These are phyloP conservation scores for Ascochyta fabae DNA, from an alignment of 2,329 filamentous ascomycete species.

Conservation along the genomic window DNA sequence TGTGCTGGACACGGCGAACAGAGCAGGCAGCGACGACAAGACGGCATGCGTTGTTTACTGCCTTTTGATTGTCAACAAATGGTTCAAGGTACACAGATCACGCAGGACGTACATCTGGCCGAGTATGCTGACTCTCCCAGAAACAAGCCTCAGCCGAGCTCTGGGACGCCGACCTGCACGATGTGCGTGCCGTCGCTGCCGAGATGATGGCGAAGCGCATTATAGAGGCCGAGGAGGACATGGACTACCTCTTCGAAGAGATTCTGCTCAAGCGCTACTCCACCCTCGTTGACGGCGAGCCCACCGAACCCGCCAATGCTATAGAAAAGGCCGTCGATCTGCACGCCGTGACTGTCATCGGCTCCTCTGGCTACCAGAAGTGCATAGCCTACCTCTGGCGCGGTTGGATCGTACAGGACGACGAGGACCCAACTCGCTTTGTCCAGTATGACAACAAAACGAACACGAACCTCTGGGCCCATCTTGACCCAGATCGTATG, in stretches of 20 bases:
- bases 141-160: slow-evolving; percentile 80
- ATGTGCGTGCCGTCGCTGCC: slow-evolving; percentile 79
- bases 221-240: slow-evolving; percentile 85
- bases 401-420: slow-evolving; percentile 96
- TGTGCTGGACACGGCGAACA: slow-evolving; percentile 80
- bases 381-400: slow-evolving; percentile 92
- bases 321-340: slow-evolving; percentile 93
- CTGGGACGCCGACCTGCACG: slow-evolving; percentile 88
- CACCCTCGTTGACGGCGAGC: slow-evolving; percentile 72
- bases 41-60: slow-evolving; percentile 83
- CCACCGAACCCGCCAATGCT: slow-evolving; percentile 80
- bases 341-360: slow-evolving; percentile 86
- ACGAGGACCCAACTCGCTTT: slow-evolving; percentile 87
- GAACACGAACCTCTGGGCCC: slow-evolving; percentile 76
- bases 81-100: slow-evolving; percentile 65
- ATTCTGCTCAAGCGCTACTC: slow-evolving; percentile 89
- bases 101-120: too few relatives aligned
- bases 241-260: slow-evolving; percentile 77
- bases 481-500: slow-evolving; percentile 95
- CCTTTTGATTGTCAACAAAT: slow-evolving; percentile 74
- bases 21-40: slow-evolving; percentile 79
- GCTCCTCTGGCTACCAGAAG: slow-evolving; percentile 93
- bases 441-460: slow-evolving; percentile 85
- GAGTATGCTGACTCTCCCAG: slow-evolving; percentile 11
- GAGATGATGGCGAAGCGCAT: slow-evolving; percentile 90